Evolutionary conservation across 768 basidiomycete species (phyloP), one percentile per base, ranked within the genome.

Genomic region (Pleurotus eryngii): DNA sequence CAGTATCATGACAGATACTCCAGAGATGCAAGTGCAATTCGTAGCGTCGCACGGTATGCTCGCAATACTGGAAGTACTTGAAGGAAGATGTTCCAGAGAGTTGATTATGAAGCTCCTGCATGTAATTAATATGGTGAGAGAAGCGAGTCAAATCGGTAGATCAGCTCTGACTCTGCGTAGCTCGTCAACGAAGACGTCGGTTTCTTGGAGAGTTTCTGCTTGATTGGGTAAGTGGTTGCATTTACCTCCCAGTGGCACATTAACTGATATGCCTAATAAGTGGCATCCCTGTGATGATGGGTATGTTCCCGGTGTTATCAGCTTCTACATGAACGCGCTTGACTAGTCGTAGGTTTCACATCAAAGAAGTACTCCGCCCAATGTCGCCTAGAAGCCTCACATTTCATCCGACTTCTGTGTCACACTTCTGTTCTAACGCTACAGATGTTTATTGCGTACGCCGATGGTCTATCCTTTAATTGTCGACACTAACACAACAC

Each of bases 391-490:
- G 92, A 98, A 67, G 96, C 95, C 0, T 98, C 97, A 2, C 87
- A 92, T 64, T 98, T 98, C 70, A 92, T 99, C 53, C 87, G 92
- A 24, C 73, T 95, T 12, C 81, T 98, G 22, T 97, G 96, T 68
- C 86, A 94, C 67, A 90, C 94, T 0, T 98, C 96, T 2, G 87
- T 94, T 9, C 72, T 97, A 60, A 99, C 96, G 1, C 74, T 98
- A 39, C 96, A 98, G 67, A 98, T 98, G 96, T 98, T 98, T 74
- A 97, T 98, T 60, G 91, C 94, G 93, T 95, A 67, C 58, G 92
- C 84, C 20, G 30, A n/a, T n/a, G 35, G n/a, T 15, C 42, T 47
- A 30, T 5, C 9, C 46, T 24, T 4, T 26, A n/a, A 4, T 35
- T 12, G 22, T 39, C 43, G 3, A 22, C 4, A 9, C 42, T 26